Conservation (phyloP, 495 filamentous ascomycete species). For the Aspergillus haitiensis region DNA sequence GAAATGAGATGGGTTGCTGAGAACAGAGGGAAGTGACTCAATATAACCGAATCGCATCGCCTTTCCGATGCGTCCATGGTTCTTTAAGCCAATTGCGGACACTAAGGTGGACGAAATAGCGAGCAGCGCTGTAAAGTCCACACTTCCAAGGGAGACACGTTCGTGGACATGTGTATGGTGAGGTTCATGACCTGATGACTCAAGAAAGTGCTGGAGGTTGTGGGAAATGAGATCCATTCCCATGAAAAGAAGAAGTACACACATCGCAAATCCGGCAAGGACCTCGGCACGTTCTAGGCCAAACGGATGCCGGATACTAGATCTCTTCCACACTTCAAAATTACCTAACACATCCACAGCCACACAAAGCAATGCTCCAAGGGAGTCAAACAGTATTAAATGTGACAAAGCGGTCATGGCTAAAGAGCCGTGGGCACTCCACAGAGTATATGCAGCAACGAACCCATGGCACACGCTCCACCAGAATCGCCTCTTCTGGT, state of each 20-base stretch:
- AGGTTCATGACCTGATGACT: conserved; percentile 60
- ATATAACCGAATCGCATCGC: conserved; percentile 78
- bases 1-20: conserved; percentile 92
- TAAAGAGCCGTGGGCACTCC: conserved; percentile 80
- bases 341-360: conserved; percentile 89
- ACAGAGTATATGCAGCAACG: conserved; percentile 79
- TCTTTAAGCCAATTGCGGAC: conserved; percentile 82
- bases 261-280: conserved; percentile 94
- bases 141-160: conserved; percentile 67
- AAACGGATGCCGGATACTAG: conserved; percentile 90
- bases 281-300: conserved; percentile 90
- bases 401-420: conserved; percentile 92
- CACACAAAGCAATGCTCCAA: conserved; percentile 90
- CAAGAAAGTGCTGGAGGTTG: conserved; percentile 83
- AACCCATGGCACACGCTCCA: conserved; percentile 90
- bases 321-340: conserved; percentile 96
- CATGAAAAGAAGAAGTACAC: conserved; percentile 91
- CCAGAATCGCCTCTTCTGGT: conserved; percentile 76
- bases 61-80: conserved; percentile 91
- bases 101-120: conserved; percentile 87
- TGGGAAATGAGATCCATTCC: conserved; percentile 93
- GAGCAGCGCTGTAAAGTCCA: conserved; percentile 80
- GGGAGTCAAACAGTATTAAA: conserved; percentile 89
- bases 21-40: conserved; percentile 73
- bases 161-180: conserved; percentile 70